Evolutionary conservation across 257 asterid species (phyloP).

Genomic region (Jacaranda copaia): DNA sequence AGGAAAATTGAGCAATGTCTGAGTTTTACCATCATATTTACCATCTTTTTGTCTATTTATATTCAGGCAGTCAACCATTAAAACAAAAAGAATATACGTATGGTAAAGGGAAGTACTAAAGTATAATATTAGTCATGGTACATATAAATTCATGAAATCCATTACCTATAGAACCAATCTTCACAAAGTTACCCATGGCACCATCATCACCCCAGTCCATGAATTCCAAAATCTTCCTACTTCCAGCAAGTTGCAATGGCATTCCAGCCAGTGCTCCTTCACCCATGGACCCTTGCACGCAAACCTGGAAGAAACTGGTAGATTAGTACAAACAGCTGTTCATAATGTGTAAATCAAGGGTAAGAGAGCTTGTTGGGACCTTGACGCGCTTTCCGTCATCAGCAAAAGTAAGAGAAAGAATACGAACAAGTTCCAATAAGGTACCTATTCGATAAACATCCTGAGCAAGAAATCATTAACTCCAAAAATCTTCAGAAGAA

Average conservation of each 20-base stretch:
- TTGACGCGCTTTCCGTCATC: conserved; percentile 95
- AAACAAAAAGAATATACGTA: too few species aligned
- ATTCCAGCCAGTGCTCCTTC: conserved; percentile 93
- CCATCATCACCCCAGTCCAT: conserved; percentile 98
- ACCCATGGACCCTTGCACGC: conserved; percentile 99
- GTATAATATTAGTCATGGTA: neutral
- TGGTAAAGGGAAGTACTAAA: too few species aligned
- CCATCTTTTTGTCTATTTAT: too few species aligned
- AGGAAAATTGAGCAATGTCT: too few species aligned
- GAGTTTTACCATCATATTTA: too few species aligned
- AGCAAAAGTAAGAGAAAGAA: conserved; percentile 88
- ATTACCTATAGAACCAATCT: conserved; percentile 85
- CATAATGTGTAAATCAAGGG: neutral
- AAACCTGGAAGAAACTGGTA: conserved; percentile 61
- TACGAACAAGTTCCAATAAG: conserved; percentile 89
- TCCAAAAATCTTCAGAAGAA: conserved; percentile 33
- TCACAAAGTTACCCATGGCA: conserved; percentile 82
- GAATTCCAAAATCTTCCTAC: conserved; percentile 87
- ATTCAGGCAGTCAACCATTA: too few species aligned
- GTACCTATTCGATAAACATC: conserved; percentile 99
- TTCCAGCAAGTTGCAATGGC: conserved; percentile 97
- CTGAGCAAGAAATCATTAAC: conserved; percentile 64
- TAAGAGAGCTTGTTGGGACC: conserved; percentile 48
- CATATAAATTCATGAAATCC: conserved; percentile 1
- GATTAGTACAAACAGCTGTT: conserved; percentile 25